Base-by-base conservation (phyloP, 805 yeast species). In the Cyberlindnera japonica region DNA sequence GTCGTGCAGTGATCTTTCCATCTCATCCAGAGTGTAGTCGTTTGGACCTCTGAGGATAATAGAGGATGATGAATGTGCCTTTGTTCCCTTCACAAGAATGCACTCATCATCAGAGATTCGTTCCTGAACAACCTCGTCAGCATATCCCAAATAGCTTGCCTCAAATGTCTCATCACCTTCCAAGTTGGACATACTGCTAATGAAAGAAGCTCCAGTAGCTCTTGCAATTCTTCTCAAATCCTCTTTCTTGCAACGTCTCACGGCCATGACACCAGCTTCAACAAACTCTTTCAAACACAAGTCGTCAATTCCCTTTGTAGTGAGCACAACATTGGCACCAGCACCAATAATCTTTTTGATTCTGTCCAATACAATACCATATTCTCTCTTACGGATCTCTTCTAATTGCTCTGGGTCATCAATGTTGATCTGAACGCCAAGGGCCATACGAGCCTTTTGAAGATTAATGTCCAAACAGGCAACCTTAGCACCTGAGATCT, bases 331-430 rank as follows among this genome's bases (percentile, higher is more conserved):
- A 62, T 87, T 86, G 55, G 88, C 81, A 45, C 86, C 85, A 59
- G 87, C 91, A 48, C 80, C 81, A 62, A 87, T 81, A 64, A 93
- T 91, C 63, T 88, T 88, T 47, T 81, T 93, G 51, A 93, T 88
- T 67, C 93, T 91, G 41, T 65, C 61, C 35, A 57, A 31, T 14
- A 57, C 58, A 20, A 72, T 68, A 76, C 84, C 98, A 87, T 91
- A 71, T 87, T 93, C 51, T 76, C 83, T 67, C 80, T 84, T 72
- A 90, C 99, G 35, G 93, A 96, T 62, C 81, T 79, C 70, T 69
- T 93, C 99, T 53, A 93, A 75, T 66, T 88, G 96, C 54, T 93
- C 96, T 30, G 99, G 99, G 62, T 93, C 97, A 55, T 87, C 95
- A 59, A 93, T 88, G 61, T 90, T 90, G 64, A 93, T 86, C 64